Conservation (phyloP, 2,329 filamentous ascomycete species). For the Aspergillus amoenus region DNA sequence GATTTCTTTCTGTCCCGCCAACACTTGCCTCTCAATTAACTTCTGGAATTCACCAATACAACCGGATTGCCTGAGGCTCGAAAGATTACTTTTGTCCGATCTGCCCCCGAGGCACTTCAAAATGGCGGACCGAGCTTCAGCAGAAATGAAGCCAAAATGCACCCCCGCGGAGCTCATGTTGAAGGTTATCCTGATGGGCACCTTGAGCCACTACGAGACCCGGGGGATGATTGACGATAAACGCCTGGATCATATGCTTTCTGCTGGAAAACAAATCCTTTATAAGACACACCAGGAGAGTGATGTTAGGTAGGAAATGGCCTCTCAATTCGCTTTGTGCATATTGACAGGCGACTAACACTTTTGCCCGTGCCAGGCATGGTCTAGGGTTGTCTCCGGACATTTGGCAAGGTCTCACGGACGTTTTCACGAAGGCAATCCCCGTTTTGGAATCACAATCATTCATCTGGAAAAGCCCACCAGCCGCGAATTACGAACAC, state of each 20-base stretch:
- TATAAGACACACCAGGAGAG: slow-evolving; percentile 58
- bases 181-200: slow-evolving; percentile 48
- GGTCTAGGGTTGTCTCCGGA: slow-evolving; percentile 56
- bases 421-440: slow-evolving; percentile 59
- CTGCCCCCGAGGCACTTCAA: slow-evolving; percentile 13
- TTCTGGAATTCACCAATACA: not conserved
- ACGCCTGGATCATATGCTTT: slow-evolving; percentile 57
- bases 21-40: slow-evolving; percentile 3
- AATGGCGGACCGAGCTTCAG: slow-evolving; percentile 33
- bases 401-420: slow-evolving; percentile 61
- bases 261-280: slow-evolving; percentile 60
- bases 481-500: slow-evolving; percentile 56
- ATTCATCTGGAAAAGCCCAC: slow-evolving; percentile 60
- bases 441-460: slow-evolving; percentile 62
- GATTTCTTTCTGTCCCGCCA: slow-evolving; percentile 18
- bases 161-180: slow-evolving; percentile 49
- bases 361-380: slow-evolving; percentile 41
- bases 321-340: not conserved
- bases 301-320: slow-evolving; percentile 47
- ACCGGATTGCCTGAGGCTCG: slow-evolving; percentile 1
- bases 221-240: slow-evolving; percentile 60
- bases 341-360: slow-evolving; percentile 4
- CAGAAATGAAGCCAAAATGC: slow-evolving; percentile 37
- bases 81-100: not conserved
- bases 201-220: slow-evolving; percentile 59